Evolutionary conservation across 1,139 yeast genomes (phyloP).

Genomic region (Debaryomyces sp.): DNA sequence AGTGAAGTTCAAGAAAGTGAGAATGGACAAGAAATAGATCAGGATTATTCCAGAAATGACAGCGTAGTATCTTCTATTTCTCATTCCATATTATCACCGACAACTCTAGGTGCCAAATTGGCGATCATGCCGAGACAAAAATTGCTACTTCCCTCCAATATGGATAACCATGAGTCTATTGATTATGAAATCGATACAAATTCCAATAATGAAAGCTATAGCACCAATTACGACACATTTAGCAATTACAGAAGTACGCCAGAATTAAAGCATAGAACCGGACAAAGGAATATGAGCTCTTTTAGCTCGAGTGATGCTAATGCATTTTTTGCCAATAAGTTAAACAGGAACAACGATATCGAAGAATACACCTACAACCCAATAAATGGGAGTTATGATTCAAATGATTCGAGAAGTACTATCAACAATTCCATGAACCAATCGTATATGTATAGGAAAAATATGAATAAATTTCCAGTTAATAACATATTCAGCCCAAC

Average conservation of each 20-base stretch:
- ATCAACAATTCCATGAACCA: conserved; percentile 16
- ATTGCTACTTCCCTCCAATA: conserved; percentile 25
- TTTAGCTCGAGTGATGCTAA: conserved; percentile 23
- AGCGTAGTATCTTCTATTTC: conserved; percentile 23
- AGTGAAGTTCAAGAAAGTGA: conserved; percentile 10
- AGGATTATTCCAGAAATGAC: conserved; percentile 16
- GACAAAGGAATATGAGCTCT: conserved; percentile 20
- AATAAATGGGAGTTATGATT: conserved; percentile 22
- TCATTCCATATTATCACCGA: conserved; percentile 34
- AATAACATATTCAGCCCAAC: background rate
- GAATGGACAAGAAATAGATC: conserved; percentile 10
- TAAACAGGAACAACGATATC: conserved; percentile 14
- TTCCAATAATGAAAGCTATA: conserved; percentile 8
- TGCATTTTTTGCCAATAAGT: conserved; percentile 14
- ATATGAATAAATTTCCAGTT: conserved; percentile 4
- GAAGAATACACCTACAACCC: conserved; percentile 28
- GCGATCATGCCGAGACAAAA: conserved; percentile 29
- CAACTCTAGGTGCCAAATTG: conserved; percentile 41
- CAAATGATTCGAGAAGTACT: background rate
- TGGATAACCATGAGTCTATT: conserved; percentile 9
- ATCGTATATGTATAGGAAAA: conserved; percentile 19
- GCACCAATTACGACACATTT: conserved; percentile 4
- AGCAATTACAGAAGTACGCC: conserved; percentile 4
- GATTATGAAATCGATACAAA: conserved; percentile 30
- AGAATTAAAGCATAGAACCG: conserved; percentile 5